Conservation (phyloP, 129 eudicot genomes). For the Helianthus annuus region DNA sequence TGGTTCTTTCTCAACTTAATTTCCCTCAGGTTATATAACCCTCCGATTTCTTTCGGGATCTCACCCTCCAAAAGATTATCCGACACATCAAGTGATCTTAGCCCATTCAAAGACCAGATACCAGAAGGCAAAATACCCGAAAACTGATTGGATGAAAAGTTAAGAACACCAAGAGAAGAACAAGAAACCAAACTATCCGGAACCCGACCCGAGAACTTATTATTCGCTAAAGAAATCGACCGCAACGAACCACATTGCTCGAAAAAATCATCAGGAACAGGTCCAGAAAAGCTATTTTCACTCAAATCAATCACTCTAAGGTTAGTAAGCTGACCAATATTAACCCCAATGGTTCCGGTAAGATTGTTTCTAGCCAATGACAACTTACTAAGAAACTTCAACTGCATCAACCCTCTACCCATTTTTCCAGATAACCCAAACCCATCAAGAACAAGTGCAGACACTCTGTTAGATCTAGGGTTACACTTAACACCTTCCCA, state of each 20-base stretch:
- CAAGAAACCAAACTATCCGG: constrained; percentile 76
- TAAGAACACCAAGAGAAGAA: constrained; percentile 53
- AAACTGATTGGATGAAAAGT: constrained; percentile 70
- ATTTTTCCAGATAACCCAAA: constrained; percentile 70
- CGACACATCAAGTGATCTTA: constrained; percentile 74
- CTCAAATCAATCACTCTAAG: constrained; percentile 75
- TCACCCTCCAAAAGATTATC: constrained; percentile 69
- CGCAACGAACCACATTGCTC: constrained; percentile 78
- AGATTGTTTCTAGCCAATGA: constrained; percentile 77
- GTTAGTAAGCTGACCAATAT: constrained; percentile 49
- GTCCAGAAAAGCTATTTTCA: constrained; percentile 61
- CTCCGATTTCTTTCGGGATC: constrained; percentile 63
- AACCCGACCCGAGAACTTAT: constrained; percentile 63
- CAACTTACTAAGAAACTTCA: constrained; percentile 59
- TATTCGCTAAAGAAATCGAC: constrained; percentile 59
- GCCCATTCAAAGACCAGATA: constrained; percentile 65
- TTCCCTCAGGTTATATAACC: constrained; percentile 59
- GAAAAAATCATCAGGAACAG: constrained; percentile 49
- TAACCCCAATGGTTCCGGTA: constrained; percentile 61
- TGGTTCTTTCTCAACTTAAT: constrained; percentile 53
- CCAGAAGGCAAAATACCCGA: constrained; percentile 62
- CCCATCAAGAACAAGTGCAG: constrained; percentile 80
- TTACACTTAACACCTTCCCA: constrained; percentile 78
- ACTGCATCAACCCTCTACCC: constrained; percentile 70
- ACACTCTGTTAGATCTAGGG: constrained; percentile 88